Evolutionary conservation across 805 yeast species (phyloP), one percentile per base, ranked within the genome.

Genomic region (Yamadazyma tumulicola): DNA sequence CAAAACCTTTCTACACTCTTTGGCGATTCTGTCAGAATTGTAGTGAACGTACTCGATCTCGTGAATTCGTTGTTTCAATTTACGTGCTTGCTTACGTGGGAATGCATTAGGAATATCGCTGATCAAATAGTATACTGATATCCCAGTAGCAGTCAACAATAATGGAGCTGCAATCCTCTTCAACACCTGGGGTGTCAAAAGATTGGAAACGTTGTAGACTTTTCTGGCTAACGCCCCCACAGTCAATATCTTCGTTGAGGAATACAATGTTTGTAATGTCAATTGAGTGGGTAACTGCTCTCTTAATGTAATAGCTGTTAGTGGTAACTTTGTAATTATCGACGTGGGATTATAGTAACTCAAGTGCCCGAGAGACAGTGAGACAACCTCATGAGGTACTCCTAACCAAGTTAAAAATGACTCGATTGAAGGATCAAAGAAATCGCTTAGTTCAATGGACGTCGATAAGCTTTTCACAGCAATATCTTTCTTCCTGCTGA

Each of bases 91-190:
- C 38, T 88, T 88, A 45, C 87, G 69, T 13, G 96, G 94, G 48
- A 86, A 77, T 0, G 97, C 95, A 48, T 82, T 76, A 2, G 97
- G 97, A 10, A 94, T 77, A 56, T 93, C 97, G 39, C 71, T 67
- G 13, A 87, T 63, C 38, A 88, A 54, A 49, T 85, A 87, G 26
- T 77, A 75, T 0, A 74, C 61, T 0, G 82, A 69, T 10, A 77
- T 64, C 1, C 77, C 71, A 4, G 75, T 61, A 1, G 73, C 71
- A 6, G 77, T 67, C 2, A 78, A 45, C 1, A 72, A 39, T 0
- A 77, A 30, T 0, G 94, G 89, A 0, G 74, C 54, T 0, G 74
- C 69, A n/a, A 81, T 53, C 28, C 65, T 67, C 38, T 61, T 68
- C 17, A 77, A 37, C 43, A 56, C 65, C 42, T 50, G 57, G 36